Evolutionary conservation across 192 early-diverging fungal genomes (phyloP), one percentile per base, ranked within the genome.

Genomic region (Podila clonocystis): DNA sequence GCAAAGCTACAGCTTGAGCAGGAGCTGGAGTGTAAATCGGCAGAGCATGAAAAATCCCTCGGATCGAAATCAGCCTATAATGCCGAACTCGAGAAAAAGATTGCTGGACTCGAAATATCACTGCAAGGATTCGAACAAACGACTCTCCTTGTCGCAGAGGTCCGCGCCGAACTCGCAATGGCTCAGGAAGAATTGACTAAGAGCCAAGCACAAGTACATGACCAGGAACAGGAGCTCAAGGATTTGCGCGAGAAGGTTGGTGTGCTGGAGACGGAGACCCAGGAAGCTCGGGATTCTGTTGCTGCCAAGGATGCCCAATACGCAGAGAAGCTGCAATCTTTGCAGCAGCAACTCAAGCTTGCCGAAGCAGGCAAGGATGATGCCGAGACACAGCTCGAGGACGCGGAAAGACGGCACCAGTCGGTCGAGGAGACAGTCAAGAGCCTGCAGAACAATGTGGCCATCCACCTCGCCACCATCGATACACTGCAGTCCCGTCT

Each of bases 321-420:
- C 52, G 20, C 70, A 33, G 65, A 72, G 19, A 50, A 64, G 6
- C 7, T 79, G 12, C 65, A 72, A 19, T 50, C 70, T 1, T 36
- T 79, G 33, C 58, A 79, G 55, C 48, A 11, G 58, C 67, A 64
- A 34, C 28, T 79, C 65, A 79, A 72, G 62, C 15, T 72, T 17
- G 70, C 65, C 24, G 76, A 79, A 24, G 70, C 76, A n/a, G 76
- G 72, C 36, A 41, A 70, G 26, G 76, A 79, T 31, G 76, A 79
- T 1, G 76, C 76, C 15, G 76, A 79, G 65, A 79, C 76, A 11
- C 58, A 24, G 17, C 38, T 72, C 24, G 76, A 79, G 26, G 70
- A 79, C 22, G 65, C 59, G 0, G 76, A 79, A 65, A 58, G 76
- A 0, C 63, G 70, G 1, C 70, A 72, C 38, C 65, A 68, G 31